Base-by-base conservation (phyloP, 805 yeast genomes). In the Pichia heedii region DNA sequence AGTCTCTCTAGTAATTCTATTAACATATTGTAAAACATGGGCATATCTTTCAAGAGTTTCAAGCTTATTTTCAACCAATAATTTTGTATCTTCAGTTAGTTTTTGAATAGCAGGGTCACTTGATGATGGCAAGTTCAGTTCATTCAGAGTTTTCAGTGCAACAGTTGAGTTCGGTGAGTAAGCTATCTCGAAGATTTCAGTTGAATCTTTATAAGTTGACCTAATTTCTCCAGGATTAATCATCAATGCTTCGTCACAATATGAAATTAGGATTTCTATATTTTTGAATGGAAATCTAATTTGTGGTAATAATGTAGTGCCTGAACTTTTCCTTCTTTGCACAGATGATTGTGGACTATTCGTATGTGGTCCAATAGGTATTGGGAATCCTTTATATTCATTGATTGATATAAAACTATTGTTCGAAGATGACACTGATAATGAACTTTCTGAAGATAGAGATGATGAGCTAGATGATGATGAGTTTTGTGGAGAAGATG, bases 1-100 rank as follows among this genome's bases (percentile, higher is more conserved):
- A 4, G 87, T 84, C 60, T 89, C 96, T 41, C 72, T 75, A 42
- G 85, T 83, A 40, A 88, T 78, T 53, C 78, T 81, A 50, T 82
- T 82, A 19, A 84, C 79, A 58, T 82, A 87, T 43, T 81, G 77
- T 47, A 85, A 67, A 2, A 86, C 76, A 48, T 88, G 83, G 13
- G 85, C 80, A 43, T 84, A 68, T 54, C 96, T 68, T 16, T 77
- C 67, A 18, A 87, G 71, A 0, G 84, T 71, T 41, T 81, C 86
- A 3, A 85, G 70, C 59, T 89, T 89, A 16, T 73, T 76, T 40
- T 69, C 69, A 1, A 81, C 78, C 21, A 82, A 54, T 0, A 56
- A 57, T 47, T 78, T 75, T 0, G 95, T 84, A 54, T 88, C 95
- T 16, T 70, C 76, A 1, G 81, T 73, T 21, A 88, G 62, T 13